phyloP scores from a whole-genome alignment of 2,329 filamentous ascomycete genomes.

The Fusarium sp. region DNA sequence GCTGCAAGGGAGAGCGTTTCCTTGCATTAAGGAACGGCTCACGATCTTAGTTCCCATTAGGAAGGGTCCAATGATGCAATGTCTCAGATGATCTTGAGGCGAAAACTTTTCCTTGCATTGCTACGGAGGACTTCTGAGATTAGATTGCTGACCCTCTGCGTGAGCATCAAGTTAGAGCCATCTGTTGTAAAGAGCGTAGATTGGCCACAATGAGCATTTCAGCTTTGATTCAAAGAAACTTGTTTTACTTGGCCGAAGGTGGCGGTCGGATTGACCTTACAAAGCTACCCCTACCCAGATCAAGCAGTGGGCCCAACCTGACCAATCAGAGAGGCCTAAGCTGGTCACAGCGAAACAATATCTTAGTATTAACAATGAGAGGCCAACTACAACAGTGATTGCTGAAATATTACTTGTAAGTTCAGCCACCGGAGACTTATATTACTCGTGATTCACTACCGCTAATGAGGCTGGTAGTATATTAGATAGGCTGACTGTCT shows the following conservation, averaged over 20 bases:
- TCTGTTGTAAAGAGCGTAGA: fast-evolving
- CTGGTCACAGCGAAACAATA: too few species aligned
- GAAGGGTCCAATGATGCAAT: neutral
- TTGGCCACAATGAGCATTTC: neutral
- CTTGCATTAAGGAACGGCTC: neutral
- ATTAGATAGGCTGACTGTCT: too few species aligned
- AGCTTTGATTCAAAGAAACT: neutral
- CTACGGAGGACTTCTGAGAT: neutral
- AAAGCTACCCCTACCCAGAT: neutral
- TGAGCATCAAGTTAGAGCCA: neutral
- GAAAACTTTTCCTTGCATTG: neutral
- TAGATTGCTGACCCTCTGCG: neutral
- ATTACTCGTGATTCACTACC: fast-evolving
- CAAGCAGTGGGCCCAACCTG: neutral
- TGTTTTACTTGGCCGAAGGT: neutral
- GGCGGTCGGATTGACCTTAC: neutral
- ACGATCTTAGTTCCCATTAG: neutral
- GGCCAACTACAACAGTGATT: fast-evolving
- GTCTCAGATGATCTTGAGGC: neutral
- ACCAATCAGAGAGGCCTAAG: fast-evolving
- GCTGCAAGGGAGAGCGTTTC: neutral
- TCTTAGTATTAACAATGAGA: neutral
- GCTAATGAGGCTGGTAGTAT: too few species aligned
- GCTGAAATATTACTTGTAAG: neutral
- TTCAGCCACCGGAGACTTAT: too few species aligned